Percentiles rank a stretch among this genome's conserved stretches.
These are phyloP conservation scores for Metschnikowia hibisci DNA, from an alignment of 805 yeast genomes.

Conservation along the genomic window DNA sequence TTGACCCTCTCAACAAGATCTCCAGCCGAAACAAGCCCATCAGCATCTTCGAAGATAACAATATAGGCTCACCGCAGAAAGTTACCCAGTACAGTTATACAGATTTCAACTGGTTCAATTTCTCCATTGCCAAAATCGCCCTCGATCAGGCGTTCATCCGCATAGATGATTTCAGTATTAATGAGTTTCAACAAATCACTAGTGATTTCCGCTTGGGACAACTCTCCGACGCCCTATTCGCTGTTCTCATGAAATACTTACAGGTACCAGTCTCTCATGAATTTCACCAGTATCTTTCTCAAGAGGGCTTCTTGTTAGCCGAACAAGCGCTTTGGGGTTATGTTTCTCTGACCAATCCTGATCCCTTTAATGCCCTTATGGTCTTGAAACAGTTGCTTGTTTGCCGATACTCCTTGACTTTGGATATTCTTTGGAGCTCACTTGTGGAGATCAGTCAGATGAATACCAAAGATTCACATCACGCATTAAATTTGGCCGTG, in stretches of 20 bases:
- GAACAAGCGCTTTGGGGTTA: conserved; percentile 22
- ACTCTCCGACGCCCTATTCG: conserved; percentile 14
- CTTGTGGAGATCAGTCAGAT: conserved; percentile 20
- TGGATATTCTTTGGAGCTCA: conserved; percentile 23
- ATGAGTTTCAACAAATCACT: conserved; percentile 19
- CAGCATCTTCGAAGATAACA: conserved; percentile 36
- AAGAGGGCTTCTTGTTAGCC: conserved; percentile 15
- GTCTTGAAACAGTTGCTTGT: conserved; percentile 35
- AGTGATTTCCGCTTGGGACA: conserved; percentile 7
- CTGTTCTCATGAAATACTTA: conserved; percentile 16
- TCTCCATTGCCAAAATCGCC: conserved; percentile 27
- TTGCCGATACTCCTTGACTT: conserved; percentile 20
- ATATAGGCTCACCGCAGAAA: conserved; percentile 35
- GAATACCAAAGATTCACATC: conserved; percentile 7
- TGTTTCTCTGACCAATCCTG: conserved; percentile 12
- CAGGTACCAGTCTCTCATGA: conserved; percentile 16
- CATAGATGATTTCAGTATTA: conserved; percentile 9
- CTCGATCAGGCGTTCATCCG: conserved; percentile 10
- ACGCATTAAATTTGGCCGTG: conserved; percentile 24
- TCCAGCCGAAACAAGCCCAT: conserved; percentile 35
- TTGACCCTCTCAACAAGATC: conserved; percentile 39
- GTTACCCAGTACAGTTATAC: conserved; percentile 29
- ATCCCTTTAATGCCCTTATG: conserved; percentile 29
- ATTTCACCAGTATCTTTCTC: conserved; percentile 15
- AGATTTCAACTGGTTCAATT: conserved; percentile 39